Evolutionary conservation across 1,284 basidiomycete genomes (phyloP), one percentile per base, ranked within the genome.

Genomic region (Heterobasidion annosum): DNA sequence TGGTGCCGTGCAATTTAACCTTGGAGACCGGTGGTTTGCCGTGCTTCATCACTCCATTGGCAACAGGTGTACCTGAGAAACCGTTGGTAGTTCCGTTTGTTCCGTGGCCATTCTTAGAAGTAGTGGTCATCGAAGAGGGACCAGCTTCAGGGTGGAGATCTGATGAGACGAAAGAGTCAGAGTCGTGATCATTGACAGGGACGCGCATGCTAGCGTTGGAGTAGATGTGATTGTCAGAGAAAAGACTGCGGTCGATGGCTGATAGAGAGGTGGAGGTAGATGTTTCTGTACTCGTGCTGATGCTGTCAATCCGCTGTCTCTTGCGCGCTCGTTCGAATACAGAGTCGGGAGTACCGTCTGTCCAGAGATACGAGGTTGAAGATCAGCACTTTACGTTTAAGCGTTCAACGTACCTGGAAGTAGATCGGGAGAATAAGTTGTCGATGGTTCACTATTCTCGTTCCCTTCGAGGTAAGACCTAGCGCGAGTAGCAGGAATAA

Each of bases 1-100:
- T 77, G 48, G 82, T 81, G 33, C 88, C 87, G 18, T 84, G 84
- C 40, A 89, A 75, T 50, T 75, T 73, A 47, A 90, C 83, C 62
- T 73, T 78, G 34, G 81, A 66, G 58, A 87, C 64, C 16, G 54
- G 51, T 32, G 68, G 67, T 60, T 58, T 75, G 55, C 67, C 69
- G 61, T 75, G 73, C 64, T 77, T 82, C 59, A 72, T 62, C 47
- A 73, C 60, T 18, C 76, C 75, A 59, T 78, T 80, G 40, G 68
- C 66, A 5, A 64, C 57, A 52, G 52, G 58, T 16, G 59, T 50
- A 9, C 51, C 47, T 9, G 58, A 45, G 50, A 60, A 62, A 8
- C 65, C 64, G 51, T 65, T 66, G 49, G 58, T 61, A 52, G 71
- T 73, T 55, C 73, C 73, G 54, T 76, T 75, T 40, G 65, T 63